Conservation (phyloP, 2,329 filamentous ascomycete genomes). For the Cladosporium sp. region DNA sequence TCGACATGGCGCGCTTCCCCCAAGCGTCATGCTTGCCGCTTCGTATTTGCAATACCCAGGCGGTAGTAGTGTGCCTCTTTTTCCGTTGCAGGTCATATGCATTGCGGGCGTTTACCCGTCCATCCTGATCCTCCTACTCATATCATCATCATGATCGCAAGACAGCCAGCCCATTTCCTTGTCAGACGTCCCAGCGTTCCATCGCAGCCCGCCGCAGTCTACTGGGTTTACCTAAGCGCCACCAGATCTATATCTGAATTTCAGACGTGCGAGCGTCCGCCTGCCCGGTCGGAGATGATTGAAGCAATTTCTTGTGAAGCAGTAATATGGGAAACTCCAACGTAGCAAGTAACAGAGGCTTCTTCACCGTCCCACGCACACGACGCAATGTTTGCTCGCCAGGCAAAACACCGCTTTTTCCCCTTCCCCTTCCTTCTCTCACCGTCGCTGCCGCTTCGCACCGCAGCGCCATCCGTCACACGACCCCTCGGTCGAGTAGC, state of each 20-base stretch:
- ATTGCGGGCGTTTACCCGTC: neutral
- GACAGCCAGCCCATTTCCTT: neutral
- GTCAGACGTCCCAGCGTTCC: neutral
- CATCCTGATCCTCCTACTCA: neutral
- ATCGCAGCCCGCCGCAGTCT: neutral
- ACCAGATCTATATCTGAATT: conserved; percentile 2
- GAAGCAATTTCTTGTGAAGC: conserved; percentile 1
- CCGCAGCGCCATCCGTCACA: conserved; percentile 11
- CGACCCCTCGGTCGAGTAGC: neutral
- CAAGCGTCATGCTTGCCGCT: neutral
- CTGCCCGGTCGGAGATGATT: neutral
- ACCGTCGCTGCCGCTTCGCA: conserved; percentile 8
- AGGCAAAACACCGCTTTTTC: neutral
- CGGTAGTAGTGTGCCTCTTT: no score
- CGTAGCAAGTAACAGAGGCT: neutral
- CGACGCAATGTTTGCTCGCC: conserved; percentile 8
- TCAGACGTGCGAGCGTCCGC: neutral
- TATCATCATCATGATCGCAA: conserved; percentile 2
- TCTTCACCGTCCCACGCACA: neutral
- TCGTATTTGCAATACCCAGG: no score
- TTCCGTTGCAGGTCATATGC: neutral
- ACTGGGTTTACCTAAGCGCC: conserved; percentile 5
- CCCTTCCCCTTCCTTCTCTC: neutral
- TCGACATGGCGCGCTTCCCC: neutral
- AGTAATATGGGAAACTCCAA: neutral